Percentiles rank a stretch among this genome's conserved stretches.
phyloP scores from a whole-genome alignment of 2,329 filamentous ascomycete genomes.

The Fusarium cyanostomum region DNA sequence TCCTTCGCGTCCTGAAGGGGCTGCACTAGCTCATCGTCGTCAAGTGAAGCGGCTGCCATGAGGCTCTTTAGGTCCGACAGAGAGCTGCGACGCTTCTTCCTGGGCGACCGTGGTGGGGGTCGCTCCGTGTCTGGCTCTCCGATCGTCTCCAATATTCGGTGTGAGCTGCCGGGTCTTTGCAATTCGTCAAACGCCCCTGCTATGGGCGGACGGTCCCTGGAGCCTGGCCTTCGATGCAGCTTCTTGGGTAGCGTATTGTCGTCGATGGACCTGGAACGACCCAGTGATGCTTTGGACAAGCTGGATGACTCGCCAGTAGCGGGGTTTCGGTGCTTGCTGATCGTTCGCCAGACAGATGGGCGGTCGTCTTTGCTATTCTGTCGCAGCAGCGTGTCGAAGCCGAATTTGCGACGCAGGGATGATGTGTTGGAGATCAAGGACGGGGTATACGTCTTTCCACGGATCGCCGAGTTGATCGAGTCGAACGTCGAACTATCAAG shows the following conservation, averaged over 20 bases:
- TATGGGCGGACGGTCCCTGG: conserved; percentile 68
- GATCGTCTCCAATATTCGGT: conserved; percentile 67
- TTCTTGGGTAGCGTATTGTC: conserved; percentile 64
- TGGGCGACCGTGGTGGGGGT: conserved; percentile 54
- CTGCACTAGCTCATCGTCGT: conserved; percentile 52
- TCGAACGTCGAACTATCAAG: conserved; percentile 60
- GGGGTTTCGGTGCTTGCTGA: conserved; percentile 80
- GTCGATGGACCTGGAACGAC: conserved; percentile 79
- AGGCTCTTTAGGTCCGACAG: conserved; percentile 83
- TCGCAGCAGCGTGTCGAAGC: conserved; percentile 77
- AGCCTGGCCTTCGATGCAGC: conserved; percentile 58
- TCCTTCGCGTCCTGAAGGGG: conserved; percentile 63
- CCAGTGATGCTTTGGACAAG: conserved; percentile 72
- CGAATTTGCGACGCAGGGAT: conserved; percentile 85
- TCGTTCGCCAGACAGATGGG: conserved; percentile 82
- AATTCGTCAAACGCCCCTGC: conserved; percentile 70
- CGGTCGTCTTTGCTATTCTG: conserved; percentile 84
- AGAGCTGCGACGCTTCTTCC: conserved; percentile 89
- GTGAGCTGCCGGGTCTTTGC: conserved; percentile 65
- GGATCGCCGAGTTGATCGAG: conserved; percentile 65
- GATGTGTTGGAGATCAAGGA: conserved; percentile 88
- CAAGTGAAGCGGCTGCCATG: conserved; percentile 68
- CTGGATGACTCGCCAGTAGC: conserved; percentile 69
- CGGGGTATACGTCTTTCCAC: conserved; percentile 70
- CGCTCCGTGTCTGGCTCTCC: conserved; percentile 63